Base-by-base conservation (phyloP, 306 rosid genomes). In the Morella rubra region DNA sequence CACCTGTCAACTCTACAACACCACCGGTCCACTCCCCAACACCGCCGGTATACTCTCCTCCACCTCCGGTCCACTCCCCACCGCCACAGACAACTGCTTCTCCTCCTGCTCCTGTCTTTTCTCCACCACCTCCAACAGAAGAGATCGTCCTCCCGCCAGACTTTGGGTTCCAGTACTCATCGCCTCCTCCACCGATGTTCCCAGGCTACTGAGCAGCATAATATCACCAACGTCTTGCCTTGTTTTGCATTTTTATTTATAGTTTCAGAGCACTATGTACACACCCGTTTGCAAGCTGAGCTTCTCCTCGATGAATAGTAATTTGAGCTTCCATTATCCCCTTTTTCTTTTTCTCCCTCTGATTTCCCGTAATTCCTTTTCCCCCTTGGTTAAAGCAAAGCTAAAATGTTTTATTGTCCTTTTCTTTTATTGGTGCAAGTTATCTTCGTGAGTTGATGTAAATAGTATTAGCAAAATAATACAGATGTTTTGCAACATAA, bases 161-260 rank as follows among this genome's bases (percentile, higher is more conserved):
- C 77, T 53, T 85, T 1, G 92, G 95, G 24, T 13, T 87, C 12
- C 60, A 76, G 6, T 90, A 90, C 73, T 59, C 45, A 0, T 91
- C 96, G 9, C 93, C 96, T 14, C 96, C 96, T n/a, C 93, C 96
- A 0, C 91, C 96, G 14, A 42, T 79, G 44, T 75, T 89, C 80
- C 60, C 14, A 15, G 93, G 93, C 59, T 89, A 87, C 75, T 91
- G 80, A 52, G 42, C 13, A 76, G 9, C 6, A 5, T 49, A 45
- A 66, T 77, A 55, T 12, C 70, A 73, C 70, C 65, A 74, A 77
- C 74, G 75, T 70, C 37, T 0, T 60, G 10, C 50, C 45, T 24
- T 74, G 74, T 15, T 58, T 58, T 58, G 64, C 64, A 9, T 11
- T 64, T 64, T 12, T 47, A 22, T 58, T 20, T 12, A 40, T 46